Base-by-base conservation (phyloP, 176 grass and related monocot species). In the Musa schizocarpa region DNA sequence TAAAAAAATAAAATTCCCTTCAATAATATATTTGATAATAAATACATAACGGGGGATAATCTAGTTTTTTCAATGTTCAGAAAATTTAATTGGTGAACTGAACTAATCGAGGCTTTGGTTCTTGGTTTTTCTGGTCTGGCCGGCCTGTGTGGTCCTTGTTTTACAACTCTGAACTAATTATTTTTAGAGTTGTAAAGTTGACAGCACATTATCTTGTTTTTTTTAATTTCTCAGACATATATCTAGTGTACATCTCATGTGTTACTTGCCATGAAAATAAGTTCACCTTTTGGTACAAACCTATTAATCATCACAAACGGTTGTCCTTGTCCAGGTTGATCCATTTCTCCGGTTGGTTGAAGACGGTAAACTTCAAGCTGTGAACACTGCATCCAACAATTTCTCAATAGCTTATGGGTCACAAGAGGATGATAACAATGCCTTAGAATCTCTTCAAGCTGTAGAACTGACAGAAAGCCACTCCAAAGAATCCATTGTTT, bases 391-490 rank as follows among this genome's bases (percentile, higher is more conserved):
- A 71, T 12, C 57, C 77, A 74, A 74, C 56, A 70, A 90, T 26
- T 77, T 81, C 0, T 81, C 82, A 27, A 85, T 78, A 85, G 56
- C 65, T 82, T 99, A 95, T 76, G 96, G 96, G 78, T 95, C 91
- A 48, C 79, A 88, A 69, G 91, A 99, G 86, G 96, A 99, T 50
- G 90, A 89, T 82, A 64, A 50, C 72, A 86, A 82, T 68, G 88
- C 96, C 7, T 29, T 92, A 69, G 84, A 85, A 72, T 89, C 84
- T 77, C 84, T 99, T 84, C 85, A 85, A 73, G 82, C 83, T 71
- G 86, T 99, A 87, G 79, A 91, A 83, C 76, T 99, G 65, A 81
- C 86, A 63, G 91, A 92, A 83, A 95, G 82, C 76, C 91, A 99
- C 74, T 95, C 91, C 77, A 88, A 86, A 73, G 88, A 99, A 73